Base-by-base conservation (phyloP, 352 stramenopile species). In the Globisporangium emineosum region DNA sequence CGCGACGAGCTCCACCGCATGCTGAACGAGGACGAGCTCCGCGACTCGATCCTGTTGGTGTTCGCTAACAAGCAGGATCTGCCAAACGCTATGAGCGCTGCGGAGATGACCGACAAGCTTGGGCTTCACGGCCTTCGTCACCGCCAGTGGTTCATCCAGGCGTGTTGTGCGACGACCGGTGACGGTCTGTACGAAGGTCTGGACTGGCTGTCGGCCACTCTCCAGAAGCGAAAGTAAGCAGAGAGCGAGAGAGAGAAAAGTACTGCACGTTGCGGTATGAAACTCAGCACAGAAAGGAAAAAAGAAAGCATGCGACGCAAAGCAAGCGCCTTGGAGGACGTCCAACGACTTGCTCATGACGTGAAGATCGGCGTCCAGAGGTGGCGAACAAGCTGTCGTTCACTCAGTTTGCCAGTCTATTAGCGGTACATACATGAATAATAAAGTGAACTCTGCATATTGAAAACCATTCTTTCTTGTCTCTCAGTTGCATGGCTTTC, bases 11-110 rank as follows among this genome's bases (percentile, higher is more conserved):
- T 99, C 56, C 92, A 99, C 81, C 91, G 94, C 72, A 99, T 99
- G 93, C 75, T 99, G 65, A 98, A 98, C 70, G 97, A 99, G 70
- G 97, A 99, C 66, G 95, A 99, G 78, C 90, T 99, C 32, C 92
- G 93, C 57, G 96, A 99, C 67, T 97, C 97, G 45, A 91, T 98
- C 50, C 67, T 99, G 43, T 72, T 99, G 60, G 97, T 99, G 62
- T 99, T 99, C 73, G 97, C 97, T 54, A 99, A 99, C 87, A 99
- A 99, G 84, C 98, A 99, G 80, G 98, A 99, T 94, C 79, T 99
- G 71, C 97, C 97, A 30, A 98, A 99, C 77, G 96, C 96, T 59
- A 98, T 99, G 94, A 94, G 86, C 66, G 96, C 97, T 15, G 91
- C 96, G n/a, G 96, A 99, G 79, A 98, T 99, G 91, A 98, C 97